phyloP scores from a whole-genome alignment of 23 red algal species.

The Pyropia haitanensis region DNA sequence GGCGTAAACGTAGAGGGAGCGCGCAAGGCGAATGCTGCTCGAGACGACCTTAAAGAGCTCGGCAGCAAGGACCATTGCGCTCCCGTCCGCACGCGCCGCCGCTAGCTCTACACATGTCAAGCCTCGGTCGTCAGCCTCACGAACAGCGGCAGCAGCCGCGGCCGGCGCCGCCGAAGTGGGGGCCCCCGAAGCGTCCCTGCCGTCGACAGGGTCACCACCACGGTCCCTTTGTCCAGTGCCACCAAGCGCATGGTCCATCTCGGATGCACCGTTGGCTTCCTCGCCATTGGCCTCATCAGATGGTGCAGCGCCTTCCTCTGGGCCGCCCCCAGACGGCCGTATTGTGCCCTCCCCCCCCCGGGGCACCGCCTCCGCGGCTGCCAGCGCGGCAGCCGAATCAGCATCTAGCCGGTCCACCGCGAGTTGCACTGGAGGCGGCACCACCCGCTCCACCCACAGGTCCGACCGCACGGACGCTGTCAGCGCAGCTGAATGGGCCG shows the following conservation, averaged over 20 bases:
- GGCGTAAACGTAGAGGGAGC: slow-evolving; percentile 42
- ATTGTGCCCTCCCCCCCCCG: background rate
- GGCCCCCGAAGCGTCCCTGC: too few species aligned
- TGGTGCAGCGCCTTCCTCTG: background rate
- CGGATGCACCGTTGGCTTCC: too few species aligned
- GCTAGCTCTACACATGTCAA: too few species aligned
- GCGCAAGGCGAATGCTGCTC: slow-evolving; percentile 29
- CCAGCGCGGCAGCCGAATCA: background rate
- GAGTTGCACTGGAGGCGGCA: slow-evolving; percentile 12
- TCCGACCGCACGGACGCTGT: slow-evolving; percentile 31
- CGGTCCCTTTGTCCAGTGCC: too few species aligned
- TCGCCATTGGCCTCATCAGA: background rate
- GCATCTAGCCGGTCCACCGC: background rate
- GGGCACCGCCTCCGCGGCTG: background rate
- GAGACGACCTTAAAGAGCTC: slow-evolving; percentile 40
- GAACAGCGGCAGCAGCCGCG: too few species aligned
- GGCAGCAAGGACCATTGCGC: slow-evolving; percentile 14
- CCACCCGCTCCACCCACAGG: slow-evolving; percentile 38
- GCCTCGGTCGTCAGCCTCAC: too few species aligned
- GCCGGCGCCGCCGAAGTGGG: too few species aligned
- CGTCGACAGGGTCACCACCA: too few species aligned
- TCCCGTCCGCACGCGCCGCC: too few species aligned
- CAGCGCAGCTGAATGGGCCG: slow-evolving; percentile 41
- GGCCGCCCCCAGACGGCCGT: background rate
- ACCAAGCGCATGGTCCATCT: too few species aligned